phyloP scores from a whole-genome alignment of 2,329 filamentous ascomycete genomes.

The Stagonosporopsis chrysanthemi region DNA sequence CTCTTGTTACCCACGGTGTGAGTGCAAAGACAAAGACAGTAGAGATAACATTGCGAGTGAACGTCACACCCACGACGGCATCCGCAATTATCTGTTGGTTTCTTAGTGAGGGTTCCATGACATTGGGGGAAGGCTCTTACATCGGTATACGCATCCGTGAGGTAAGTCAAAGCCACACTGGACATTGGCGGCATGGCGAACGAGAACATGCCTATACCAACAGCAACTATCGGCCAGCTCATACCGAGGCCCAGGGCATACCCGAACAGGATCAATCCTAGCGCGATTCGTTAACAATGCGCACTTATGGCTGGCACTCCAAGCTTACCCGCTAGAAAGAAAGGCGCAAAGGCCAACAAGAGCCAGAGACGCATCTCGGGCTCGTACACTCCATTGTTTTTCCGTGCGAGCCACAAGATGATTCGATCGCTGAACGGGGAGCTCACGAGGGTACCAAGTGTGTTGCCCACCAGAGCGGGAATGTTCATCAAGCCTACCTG shows the following conservation, averaged over 20 bases:
- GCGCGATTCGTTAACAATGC: background rate
- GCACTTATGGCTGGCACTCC: background rate
- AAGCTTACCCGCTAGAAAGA: constrained; percentile 18
- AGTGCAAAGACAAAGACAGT: constrained; percentile 59
- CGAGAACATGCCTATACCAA: constrained; percentile 17
- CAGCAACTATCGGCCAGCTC: constrained; percentile 19
- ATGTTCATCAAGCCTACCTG: constrained; percentile 52
- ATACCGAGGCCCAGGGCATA: constrained; percentile 16
- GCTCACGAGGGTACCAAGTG: constrained; percentile 43
- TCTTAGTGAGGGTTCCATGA: background rate
- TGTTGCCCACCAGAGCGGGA: constrained; percentile 47
- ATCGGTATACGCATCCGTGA: constrained; percentile 44
- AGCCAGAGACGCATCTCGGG: constrained; percentile 58
- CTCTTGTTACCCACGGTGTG: constrained; percentile 49
- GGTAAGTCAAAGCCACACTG: constrained; percentile 48
- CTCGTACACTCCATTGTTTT: constrained; percentile 59
- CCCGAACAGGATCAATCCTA: constrained; percentile 15
- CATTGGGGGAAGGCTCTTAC: background rate
- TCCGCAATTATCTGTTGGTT: constrained; percentile 53
- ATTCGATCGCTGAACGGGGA: constrained; percentile 44
- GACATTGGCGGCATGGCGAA: constrained; percentile 20
- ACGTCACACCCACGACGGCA: constrained; percentile 55
- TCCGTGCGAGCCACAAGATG: constrained; percentile 52
- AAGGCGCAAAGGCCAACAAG: constrained; percentile 14
- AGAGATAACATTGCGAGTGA: constrained; percentile 55